Percentiles rank a stretch among this genome's conserved stretches.
Evolutionary conservation across 176 grass and related monocot genomes (phyloP).

Genomic region (Oryza brachyantha): DNA sequence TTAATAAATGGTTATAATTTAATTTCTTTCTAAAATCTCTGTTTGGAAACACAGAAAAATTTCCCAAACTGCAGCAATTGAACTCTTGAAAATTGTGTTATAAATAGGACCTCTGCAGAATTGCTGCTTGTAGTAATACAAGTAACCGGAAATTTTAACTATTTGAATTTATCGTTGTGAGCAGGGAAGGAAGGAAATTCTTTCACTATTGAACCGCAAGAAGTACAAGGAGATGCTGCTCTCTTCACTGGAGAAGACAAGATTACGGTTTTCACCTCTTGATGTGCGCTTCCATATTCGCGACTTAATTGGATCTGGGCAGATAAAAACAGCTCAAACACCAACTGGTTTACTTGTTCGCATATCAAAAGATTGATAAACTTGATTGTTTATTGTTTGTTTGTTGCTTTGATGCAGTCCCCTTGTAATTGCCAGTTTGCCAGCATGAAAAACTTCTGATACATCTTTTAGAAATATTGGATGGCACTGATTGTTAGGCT

Average conservation of each 20-base stretch:
- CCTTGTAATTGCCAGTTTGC: background rate
- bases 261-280: constrained; percentile 62
- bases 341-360: constrained; percentile 71
- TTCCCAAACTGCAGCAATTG: background rate
- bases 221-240: constrained; percentile 84
- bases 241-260: constrained; percentile 71
- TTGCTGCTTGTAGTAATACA: background rate
- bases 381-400: background rate
- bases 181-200: constrained; percentile 77
- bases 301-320: constrained; percentile 79
- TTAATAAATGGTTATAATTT: background rate
- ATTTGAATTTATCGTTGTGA: constrained; percentile 4
- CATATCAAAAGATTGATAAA: constrained; percentile 57
- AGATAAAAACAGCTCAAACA: constrained; percentile 65
- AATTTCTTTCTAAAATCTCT: background rate
- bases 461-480: background rate
- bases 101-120: background rate
- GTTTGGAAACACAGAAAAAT: background rate
- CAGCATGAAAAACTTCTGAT: background rate
- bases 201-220: constrained; percentile 60
- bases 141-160: background rate
- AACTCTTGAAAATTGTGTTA: background rate
- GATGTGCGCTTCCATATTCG: constrained; percentile 71
- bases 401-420: background rate
- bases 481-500: background rate